Evolutionary conservation across 306 rosid species (phyloP).

Genomic region (Trifolium pratense): DNA sequence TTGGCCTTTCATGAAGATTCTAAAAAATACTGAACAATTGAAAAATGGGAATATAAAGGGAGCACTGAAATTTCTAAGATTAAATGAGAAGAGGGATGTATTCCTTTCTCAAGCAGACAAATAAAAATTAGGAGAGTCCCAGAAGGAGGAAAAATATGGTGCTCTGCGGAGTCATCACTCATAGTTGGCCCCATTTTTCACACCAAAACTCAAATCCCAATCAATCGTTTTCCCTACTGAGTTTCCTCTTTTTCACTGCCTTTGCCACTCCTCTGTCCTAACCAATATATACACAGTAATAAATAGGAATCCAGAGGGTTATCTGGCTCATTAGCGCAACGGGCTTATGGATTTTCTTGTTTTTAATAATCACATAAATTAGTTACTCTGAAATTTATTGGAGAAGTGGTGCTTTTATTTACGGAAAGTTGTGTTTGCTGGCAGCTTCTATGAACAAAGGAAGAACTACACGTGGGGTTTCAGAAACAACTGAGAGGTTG

Average conservation of each 20-base stretch:
- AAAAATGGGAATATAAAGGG: too few species aligned
- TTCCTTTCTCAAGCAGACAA: too few species aligned
- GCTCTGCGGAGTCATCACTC: too few species aligned
- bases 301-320: neutral
- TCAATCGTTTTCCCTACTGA: too few species aligned
- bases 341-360: neutral
- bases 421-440: slow-evolving; percentile 14
- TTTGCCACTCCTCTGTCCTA: neutral
- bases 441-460: slow-evolving; percentile 68
- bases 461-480: slow-evolving; percentile 61
- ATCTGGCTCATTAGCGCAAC: neutral
- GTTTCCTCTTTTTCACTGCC: neutral
- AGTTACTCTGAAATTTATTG: neutral
- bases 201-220: too few species aligned
- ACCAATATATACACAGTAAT: neutral
- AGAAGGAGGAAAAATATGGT: too few species aligned
- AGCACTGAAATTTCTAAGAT: too few species aligned
- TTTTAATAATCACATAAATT: neutral
- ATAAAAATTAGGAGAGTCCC: too few species aligned
- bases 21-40: too few species aligned
- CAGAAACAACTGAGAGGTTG: slow-evolving; percentile 79
- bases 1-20: too few species aligned
- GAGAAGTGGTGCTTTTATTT: slow-evolving; percentile 1
- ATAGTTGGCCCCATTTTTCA: too few species aligned
- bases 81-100: too few species aligned